phyloP scores from a whole-genome alignment of 768 basidiomycete species.

The Gloeopeniophorella convolvens region DNA sequence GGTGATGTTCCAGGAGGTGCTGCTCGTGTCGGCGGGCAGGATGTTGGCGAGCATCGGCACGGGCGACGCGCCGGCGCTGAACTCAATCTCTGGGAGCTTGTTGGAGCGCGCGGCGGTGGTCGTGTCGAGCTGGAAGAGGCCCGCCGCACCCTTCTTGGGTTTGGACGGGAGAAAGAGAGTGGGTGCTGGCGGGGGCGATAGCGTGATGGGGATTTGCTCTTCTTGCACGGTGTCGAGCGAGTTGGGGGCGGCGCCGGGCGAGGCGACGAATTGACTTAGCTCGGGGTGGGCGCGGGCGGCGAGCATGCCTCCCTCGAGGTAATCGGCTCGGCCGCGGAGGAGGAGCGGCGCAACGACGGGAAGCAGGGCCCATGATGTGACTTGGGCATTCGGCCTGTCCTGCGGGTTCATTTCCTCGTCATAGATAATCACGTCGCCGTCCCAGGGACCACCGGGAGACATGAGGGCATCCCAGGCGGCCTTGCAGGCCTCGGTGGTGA shows the following conservation, averaged over 20 bases:
- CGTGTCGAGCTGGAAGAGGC: slow-evolving; percentile 68
- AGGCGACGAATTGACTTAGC: slow-evolving; percentile 46
- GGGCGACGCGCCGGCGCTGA: slow-evolving; percentile 36
- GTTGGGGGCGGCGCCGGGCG: slow-evolving; percentile 27
- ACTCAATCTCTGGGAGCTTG: slow-evolving; percentile 54
- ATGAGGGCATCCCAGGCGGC: slow-evolving; percentile 63
- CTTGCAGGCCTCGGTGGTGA: slow-evolving; percentile 74
- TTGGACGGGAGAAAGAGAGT: slow-evolving; percentile 20
- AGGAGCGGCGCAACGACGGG: slow-evolving; percentile 56
- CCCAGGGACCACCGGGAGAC: slow-evolving; percentile 48
- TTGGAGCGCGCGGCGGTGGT: slow-evolving; percentile 43
- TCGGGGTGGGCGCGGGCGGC: slow-evolving; percentile 52
- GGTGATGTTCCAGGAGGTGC: slow-evolving; percentile 34
- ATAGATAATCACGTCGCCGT: slow-evolving; percentile 71
- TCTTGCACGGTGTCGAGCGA: slow-evolving; percentile 24
- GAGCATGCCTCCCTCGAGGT: slow-evolving; percentile 67
- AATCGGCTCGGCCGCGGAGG: slow-evolving; percentile 49
- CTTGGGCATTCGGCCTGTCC: slow-evolving; percentile 47
- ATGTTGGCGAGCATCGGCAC: slow-evolving; percentile 50
- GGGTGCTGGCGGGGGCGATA: slow-evolving; percentile 7
- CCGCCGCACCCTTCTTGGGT: slow-evolving; percentile 35
- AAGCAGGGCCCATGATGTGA: slow-evolving; percentile 66
- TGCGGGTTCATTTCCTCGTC: slow-evolving; percentile 71
- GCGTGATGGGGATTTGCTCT: slow-evolving; percentile 18
- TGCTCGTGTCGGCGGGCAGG: slow-evolving; percentile 32